A percentile compares a stretch with the other conserved stretches of the same genome.
These are phyloP conservation scores for Mycena amicta DNA, from an alignment of 768 basidiomycete genomes.

Conservation along the genomic window DNA sequence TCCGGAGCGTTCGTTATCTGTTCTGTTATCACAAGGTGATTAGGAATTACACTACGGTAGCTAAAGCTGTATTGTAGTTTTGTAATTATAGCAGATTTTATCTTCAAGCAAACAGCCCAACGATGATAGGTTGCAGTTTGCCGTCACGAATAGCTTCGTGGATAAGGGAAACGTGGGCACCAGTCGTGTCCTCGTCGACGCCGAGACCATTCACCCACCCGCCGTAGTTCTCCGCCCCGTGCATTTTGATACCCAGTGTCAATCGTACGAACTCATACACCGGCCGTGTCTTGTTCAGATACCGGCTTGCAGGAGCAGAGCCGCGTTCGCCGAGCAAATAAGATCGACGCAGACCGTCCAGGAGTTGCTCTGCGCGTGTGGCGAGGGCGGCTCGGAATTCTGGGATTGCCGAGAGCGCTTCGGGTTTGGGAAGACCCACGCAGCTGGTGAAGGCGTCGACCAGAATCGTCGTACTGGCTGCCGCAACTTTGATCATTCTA, in stretches of 20 bases:
- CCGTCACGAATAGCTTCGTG: slow-evolving; percentile 70
- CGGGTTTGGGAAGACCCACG: slow-evolving; percentile 31
- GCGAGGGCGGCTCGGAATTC: slow-evolving; percentile 59
- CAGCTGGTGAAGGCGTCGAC: slow-evolving; percentile 62
- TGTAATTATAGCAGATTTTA: neutral
- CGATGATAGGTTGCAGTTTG: slow-evolving; percentile 48
- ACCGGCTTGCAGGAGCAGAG: slow-evolving; percentile 64
- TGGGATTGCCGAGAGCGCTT: slow-evolving; percentile 43
- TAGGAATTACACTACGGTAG: neutral
- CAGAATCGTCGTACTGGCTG: slow-evolving; percentile 59
- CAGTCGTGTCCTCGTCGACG: slow-evolving; percentile 67
- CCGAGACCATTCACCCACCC: slow-evolving; percentile 65
- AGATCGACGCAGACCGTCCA: slow-evolving; percentile 52
- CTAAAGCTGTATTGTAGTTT: neutral
- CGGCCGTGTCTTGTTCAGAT: slow-evolving; percentile 67
- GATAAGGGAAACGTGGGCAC: slow-evolving; percentile 72
- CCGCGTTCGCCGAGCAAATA: slow-evolving; percentile 65
- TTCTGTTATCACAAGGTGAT: too few species aligned
- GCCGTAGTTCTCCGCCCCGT: slow-evolving; percentile 73
- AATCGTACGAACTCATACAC: slow-evolving; percentile 79
- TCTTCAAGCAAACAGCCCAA: slow-evolving; percentile 38
- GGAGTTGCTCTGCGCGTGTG: slow-evolving; percentile 43
- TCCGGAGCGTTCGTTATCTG: too few species aligned
- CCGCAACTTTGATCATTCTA: slow-evolving; percentile 74
- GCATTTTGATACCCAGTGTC: slow-evolving; percentile 76